These are phyloP conservation scores for Sarcomyxa edulis DNA, from an alignment of 768 basidiomycete species.

Conservation along the genomic window DNA sequence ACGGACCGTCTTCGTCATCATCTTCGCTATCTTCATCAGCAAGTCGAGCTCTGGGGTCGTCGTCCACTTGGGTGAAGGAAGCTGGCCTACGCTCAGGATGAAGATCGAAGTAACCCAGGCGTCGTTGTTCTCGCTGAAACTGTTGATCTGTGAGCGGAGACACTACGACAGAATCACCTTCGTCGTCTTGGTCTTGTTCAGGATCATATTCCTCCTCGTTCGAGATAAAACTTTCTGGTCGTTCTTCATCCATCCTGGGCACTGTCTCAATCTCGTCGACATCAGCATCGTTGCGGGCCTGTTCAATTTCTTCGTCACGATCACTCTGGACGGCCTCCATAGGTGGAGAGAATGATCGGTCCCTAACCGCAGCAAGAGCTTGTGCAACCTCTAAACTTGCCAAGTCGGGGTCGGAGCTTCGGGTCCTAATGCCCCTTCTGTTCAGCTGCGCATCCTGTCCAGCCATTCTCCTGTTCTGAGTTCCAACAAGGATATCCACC, in stretches of 20 bases:
- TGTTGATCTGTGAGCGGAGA: too few species aligned
- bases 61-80: conserved; percentile 17
- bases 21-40: conserved; percentile 21
- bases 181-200: conserved; percentile 18
- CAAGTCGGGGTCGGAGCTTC: conserved; percentile 56
- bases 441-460: conserved; percentile 46
- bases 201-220: conserved; percentile 21
- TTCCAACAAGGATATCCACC: conserved; percentile 82
- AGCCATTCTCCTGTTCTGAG: conserved; percentile 42
- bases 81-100: conserved; percentile 65
- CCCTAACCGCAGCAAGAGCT: conserved; percentile 57
- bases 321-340: too few species aligned
- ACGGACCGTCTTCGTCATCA: conserved; percentile 19
- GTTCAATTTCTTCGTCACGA: conserved; percentile 18
- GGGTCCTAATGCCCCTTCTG: conserved; percentile 22
- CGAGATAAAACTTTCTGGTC: conserved; percentile 16
- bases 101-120: conserved; percentile 71
- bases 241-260: conserved; percentile 28
- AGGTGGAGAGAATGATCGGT: conserved; percentile 28
- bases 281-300: conserved; percentile 36
- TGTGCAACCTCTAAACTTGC: conserved; percentile 70
- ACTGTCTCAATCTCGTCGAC: conserved; percentile 47
- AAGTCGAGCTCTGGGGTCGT: conserved; percentile 32
- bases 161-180: conserved; percentile 12
- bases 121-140: conserved; percentile 30